Evolutionary conservation across 2,329 filamentous ascomycete genomes (phyloP).

Genomic region (Hypoxylon rubiginosum): DNA sequence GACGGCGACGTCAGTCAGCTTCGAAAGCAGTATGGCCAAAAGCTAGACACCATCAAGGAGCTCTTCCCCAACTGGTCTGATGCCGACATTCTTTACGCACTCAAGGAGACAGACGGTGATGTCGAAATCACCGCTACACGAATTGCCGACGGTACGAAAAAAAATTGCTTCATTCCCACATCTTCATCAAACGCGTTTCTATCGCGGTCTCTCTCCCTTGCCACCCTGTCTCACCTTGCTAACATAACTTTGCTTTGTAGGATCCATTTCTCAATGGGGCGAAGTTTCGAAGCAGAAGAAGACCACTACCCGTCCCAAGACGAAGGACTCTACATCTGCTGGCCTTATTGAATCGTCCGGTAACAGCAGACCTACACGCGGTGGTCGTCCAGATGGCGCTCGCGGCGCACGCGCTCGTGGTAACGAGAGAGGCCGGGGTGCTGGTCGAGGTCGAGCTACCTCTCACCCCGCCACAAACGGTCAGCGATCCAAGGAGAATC

Average conservation of each 20-base stretch:
- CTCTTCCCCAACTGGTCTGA: constrained; percentile 97
- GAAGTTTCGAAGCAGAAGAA: constrained; percentile 87
- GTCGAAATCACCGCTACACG: constrained; percentile 80
- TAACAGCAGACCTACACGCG: constrained; percentile 66
- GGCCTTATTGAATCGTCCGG: constrained; percentile 65
- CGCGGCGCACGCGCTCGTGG: constrained; percentile 57
- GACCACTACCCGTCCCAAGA: constrained; percentile 78
- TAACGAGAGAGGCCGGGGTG: constrained; percentile 72
- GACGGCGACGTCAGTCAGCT: constrained; percentile 92
- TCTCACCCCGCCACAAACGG: constrained; percentile 72
- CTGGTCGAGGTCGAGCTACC: constrained; percentile 74
- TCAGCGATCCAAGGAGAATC: constrained; percentile 68
- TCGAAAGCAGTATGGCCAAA: constrained; percentile 87
- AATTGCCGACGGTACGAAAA: constrained; percentile 79
- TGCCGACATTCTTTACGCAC: constrained; percentile 91
- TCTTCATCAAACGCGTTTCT: constrained; percentile 28
- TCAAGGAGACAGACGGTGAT: constrained; percentile 89
- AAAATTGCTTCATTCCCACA: constrained; percentile 19
- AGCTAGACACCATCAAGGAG: constrained; percentile 87
- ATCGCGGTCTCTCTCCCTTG: constrained; percentile 16
- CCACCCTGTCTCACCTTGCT: constrained; percentile 42
- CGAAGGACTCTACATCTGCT: constrained; percentile 70
- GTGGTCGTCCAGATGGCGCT: constrained; percentile 65
- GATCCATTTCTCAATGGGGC: constrained; percentile 84
- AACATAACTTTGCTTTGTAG: constrained; percentile 59